These are phyloP conservation scores for Triticum turgidum DNA, from an alignment of 176 grass and related monocot species.

Conservation along the genomic window DNA sequence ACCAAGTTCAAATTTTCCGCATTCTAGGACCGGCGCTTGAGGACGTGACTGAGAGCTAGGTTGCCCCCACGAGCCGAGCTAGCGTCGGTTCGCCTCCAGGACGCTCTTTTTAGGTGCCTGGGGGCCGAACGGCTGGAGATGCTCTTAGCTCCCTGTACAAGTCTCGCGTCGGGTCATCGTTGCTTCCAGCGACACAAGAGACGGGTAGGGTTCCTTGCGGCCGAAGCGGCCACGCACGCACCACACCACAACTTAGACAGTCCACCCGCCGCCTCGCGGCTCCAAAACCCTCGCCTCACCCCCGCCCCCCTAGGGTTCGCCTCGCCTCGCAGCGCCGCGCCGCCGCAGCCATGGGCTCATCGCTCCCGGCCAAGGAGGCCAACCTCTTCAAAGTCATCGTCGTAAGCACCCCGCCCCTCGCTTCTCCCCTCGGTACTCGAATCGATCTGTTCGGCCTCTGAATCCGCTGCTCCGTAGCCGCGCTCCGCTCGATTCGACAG, in stretches of 20 bases:
- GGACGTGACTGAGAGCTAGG: too few species aligned
- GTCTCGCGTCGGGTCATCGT: neutral
- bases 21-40: accelerated
- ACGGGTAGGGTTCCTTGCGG: conserved; percentile 34
- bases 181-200: neutral
- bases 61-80: too few species aligned
- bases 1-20: too few species aligned
- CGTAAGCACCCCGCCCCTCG: conserved; percentile 54
- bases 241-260: conserved; percentile 34
- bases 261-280: conserved; percentile 34
- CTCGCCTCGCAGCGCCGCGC: neutral
- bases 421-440: neutral
- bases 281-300: conserved; percentile 43
- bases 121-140: too few species aligned
- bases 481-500: conserved; percentile 25
- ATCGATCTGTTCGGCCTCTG: conserved; percentile 26
- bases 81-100: too few species aligned
- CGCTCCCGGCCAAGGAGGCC: conserved; percentile 94
- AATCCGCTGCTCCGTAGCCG: conserved; percentile 20
- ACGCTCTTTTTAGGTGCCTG: too few species aligned
- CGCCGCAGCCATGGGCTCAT: conserved; percentile 76
- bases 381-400: conserved; percentile 99
- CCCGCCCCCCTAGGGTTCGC: conserved; percentile 32
- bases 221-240: conserved; percentile 35
- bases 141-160: neutral